These are phyloP conservation scores for Micromonas commoda DNA, from an alignment of 139 green algal genomes.

Conservation along the genomic window DNA sequence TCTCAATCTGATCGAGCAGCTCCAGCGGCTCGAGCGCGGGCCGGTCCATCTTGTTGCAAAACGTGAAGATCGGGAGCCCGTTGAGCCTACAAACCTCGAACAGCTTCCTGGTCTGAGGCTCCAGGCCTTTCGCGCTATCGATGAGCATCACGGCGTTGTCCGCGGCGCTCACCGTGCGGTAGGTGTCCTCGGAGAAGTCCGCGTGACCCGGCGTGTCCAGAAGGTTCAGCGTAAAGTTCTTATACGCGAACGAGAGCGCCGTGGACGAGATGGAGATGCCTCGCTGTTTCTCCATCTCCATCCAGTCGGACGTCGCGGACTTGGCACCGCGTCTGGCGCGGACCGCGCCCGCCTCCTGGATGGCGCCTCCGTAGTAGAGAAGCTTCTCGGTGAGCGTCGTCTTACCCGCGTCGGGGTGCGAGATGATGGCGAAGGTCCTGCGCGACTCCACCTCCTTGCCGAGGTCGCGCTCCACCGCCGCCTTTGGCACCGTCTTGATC, in stretches of 20 bases:
- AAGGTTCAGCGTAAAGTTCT: conserved; percentile 54
- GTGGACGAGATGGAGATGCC: conserved; percentile 69
- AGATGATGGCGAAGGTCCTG: conserved; percentile 69
- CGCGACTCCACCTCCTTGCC: conserved; percentile 47
- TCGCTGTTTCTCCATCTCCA: conserved; percentile 70
- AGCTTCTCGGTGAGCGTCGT: conserved; percentile 68
- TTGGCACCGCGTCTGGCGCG: conserved; percentile 46
- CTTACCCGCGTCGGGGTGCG: conserved; percentile 49
- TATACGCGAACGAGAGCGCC: conserved; percentile 61
- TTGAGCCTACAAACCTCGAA: conserved; percentile 47
- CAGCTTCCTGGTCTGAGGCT: conserved; percentile 51
- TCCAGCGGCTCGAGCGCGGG: conserved; percentile 67
- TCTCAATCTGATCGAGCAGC: conserved; percentile 66
- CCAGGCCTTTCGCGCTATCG: conserved; percentile 45
- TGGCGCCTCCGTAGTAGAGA: conserved; percentile 62
- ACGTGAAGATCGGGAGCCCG: conserved; percentile 54
- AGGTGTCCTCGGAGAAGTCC: conserved; percentile 61
- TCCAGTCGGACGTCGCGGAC: conserved; percentile 59
- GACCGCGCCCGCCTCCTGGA: conserved; percentile 68
- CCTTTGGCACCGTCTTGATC: background rate
- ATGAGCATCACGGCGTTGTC: conserved; percentile 74
- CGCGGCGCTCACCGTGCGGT: conserved; percentile 61
- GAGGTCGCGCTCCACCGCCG: conserved; percentile 10
- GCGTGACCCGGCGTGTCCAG: conserved; percentile 59
- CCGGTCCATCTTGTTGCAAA: conserved; percentile 56